A percentile compares a stretch with the other conserved stretches of the same genome.
Conservation (phyloP, 805 yeast species). For the Yarrowia sp. region DNA sequence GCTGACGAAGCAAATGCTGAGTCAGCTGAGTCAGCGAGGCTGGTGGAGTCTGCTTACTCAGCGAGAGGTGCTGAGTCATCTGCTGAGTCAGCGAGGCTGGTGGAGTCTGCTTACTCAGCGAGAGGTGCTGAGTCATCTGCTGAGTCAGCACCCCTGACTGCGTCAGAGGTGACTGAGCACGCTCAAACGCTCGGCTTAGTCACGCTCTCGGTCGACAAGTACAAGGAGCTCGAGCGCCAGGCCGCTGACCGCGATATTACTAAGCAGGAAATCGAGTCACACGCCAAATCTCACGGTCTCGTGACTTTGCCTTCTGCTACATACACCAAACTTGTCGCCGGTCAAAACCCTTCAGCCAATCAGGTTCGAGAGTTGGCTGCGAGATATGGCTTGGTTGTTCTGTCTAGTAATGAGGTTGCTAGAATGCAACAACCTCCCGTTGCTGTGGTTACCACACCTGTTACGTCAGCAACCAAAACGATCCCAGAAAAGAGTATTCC, state of each 20-base stretch:
- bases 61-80: background rate
- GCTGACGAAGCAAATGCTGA: no score
- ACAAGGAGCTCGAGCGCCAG: slow-evolving; percentile 27
- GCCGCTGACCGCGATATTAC: slow-evolving; percentile 25
- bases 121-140: no score
- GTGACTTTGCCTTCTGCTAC: slow-evolving; percentile 40
- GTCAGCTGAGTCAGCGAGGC: no score
- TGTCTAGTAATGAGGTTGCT: background rate
- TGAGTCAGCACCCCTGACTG: no score
- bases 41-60: no score
- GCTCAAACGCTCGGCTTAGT: slow-evolving; percentile 30
- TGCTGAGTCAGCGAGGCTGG: no score
- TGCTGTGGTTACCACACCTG: background rate
- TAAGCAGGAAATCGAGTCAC: slow-evolving; percentile 21
- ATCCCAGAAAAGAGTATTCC: background rate
- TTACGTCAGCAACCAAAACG: background rate
- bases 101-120: no score
- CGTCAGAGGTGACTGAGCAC: background rate
- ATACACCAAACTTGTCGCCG: slow-evolving; percentile 27
- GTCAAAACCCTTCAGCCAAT: slow-evolving; percentile 14
- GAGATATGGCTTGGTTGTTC: slow-evolving; percentile 8
- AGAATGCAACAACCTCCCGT: slow-evolving; percentile 1
- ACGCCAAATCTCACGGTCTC: slow-evolving; percentile 34
- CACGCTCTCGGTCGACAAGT: slow-evolving; percentile 28
- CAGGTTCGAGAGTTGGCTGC: slow-evolving; percentile 15